Evolutionary conservation across 139 green algal genomes (phyloP).

Genomic region (Parachlorella kessleri): DNA sequence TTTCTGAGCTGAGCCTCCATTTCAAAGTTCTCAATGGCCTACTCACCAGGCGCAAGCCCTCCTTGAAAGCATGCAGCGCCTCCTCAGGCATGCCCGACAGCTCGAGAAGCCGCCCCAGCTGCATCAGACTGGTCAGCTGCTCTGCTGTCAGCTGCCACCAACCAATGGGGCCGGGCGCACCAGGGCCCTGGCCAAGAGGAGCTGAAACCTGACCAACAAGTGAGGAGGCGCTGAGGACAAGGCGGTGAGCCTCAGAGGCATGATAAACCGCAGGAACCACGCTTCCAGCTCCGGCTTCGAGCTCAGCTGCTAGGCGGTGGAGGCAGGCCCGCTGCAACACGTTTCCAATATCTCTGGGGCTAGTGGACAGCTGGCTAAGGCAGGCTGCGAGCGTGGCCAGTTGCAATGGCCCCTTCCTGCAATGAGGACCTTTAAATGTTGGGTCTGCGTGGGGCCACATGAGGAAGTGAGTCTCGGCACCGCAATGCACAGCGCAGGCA

Average conservation of each 20-base stretch:
- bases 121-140: constrained; percentile 50
- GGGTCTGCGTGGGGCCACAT: background rate
- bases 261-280: constrained; percentile 26
- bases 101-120: constrained; percentile 53
- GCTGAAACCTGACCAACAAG: background rate
- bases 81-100: constrained; percentile 49
- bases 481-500: background rate
- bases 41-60: constrained; percentile 46
- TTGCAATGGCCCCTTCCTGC: background rate
- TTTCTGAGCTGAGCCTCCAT: too few relatives aligned
- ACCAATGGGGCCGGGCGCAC: background rate
- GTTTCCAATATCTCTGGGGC: too few relatives aligned
- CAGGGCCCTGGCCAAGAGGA: too few relatives aligned
- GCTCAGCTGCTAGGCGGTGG: constrained; percentile 9
- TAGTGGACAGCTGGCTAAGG: too few relatives aligned
- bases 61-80: constrained; percentile 45
- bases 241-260: constrained; percentile 35
- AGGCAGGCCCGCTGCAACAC: constrained; percentile 9
- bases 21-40: too few relatives aligned
- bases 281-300: background rate
- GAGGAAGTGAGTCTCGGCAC: background rate
- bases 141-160: constrained; percentile 42
- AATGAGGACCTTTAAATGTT: background rate
- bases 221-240: background rate
- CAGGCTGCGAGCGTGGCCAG: too few relatives aligned